Conservation (phyloP, 75 land plant genomes). For the Pinus tabuliformis region DNA sequence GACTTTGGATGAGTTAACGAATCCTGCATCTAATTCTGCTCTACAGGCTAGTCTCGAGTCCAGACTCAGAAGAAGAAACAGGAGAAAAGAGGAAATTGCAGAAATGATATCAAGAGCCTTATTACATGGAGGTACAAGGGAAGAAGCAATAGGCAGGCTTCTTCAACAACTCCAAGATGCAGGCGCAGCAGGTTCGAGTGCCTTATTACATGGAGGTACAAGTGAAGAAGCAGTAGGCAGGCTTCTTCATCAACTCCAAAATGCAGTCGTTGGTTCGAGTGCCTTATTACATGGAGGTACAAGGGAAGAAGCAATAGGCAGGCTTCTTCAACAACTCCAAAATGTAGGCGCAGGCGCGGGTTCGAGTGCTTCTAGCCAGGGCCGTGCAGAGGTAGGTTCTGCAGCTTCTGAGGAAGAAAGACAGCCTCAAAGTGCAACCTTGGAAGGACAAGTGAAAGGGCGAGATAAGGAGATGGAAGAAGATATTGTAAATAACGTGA, state of each 20-base stretch:
- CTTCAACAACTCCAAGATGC: conserved; percentile 7
- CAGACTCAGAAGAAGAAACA: conserved; percentile 37
- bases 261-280: neutral
- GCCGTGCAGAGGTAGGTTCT: neutral
- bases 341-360: no score
- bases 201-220: neutral
- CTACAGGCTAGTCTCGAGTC: conserved; percentile 62
- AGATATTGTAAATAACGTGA: conserved; percentile 65
- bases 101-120: conserved; percentile 59
- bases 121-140: conserved; percentile 19
- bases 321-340: no score
- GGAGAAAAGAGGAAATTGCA: conserved; percentile 28
- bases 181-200: neutral
- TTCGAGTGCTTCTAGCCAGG: neutral
- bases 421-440: conserved; percentile 2
- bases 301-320: no score
- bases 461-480: conserved; percentile 87
- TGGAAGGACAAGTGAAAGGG: neutral
- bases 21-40: conserved; percentile 61
- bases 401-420: neutral
- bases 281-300: no score
- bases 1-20: conserved; percentile 81
- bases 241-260: no score
- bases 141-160: conserved; percentile 31
- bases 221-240: no score